Conservation (phyloP, 148 eudicot genomes). For the Rheum nobile region DNA sequence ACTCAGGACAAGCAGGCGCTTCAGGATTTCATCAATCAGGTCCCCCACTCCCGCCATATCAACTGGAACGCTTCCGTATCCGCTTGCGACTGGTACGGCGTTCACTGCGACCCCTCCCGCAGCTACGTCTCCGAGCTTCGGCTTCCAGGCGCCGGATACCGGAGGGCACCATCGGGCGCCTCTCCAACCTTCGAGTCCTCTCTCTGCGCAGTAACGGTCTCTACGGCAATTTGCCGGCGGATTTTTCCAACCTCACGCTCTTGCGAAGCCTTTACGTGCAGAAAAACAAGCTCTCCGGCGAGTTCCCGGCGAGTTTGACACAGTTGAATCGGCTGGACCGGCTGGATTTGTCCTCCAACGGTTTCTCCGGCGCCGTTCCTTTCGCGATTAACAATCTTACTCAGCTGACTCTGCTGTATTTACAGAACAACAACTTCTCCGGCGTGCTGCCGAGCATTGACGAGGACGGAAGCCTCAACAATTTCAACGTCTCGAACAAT, state of each 20-base stretch:
- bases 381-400: constrained; percentile 47
- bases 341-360: constrained; percentile 53
- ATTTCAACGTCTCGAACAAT: constrained; percentile 58
- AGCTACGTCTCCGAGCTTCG: constrained; percentile 36
- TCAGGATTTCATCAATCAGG: constrained; percentile 33
- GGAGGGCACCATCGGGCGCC: constrained; percentile 24
- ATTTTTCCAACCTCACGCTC: constrained; percentile 34
- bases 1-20: constrained; percentile 64
- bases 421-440: constrained; percentile 46
- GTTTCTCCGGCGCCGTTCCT: constrained; percentile 49
- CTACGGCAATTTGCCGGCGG: constrained; percentile 32
- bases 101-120: constrained; percentile 37
- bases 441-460: constrained; percentile 50
- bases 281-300: constrained; percentile 42
- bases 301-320: constrained; percentile 42
- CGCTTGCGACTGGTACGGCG: constrained; percentile 58
- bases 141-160: constrained; percentile 51
- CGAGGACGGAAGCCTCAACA: constrained; percentile 10
- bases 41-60: constrained; percentile 54
- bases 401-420: constrained; percentile 31
- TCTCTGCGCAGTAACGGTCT: constrained; percentile 34
- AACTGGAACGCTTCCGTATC: constrained; percentile 47
- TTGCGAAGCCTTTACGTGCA: constrained; percentile 56
- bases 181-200: constrained; percentile 30
- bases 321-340: constrained; percentile 39